Base-by-base conservation (phyloP, 2,329 filamentous ascomycete species). In the Aspergillus fischeri region DNA sequence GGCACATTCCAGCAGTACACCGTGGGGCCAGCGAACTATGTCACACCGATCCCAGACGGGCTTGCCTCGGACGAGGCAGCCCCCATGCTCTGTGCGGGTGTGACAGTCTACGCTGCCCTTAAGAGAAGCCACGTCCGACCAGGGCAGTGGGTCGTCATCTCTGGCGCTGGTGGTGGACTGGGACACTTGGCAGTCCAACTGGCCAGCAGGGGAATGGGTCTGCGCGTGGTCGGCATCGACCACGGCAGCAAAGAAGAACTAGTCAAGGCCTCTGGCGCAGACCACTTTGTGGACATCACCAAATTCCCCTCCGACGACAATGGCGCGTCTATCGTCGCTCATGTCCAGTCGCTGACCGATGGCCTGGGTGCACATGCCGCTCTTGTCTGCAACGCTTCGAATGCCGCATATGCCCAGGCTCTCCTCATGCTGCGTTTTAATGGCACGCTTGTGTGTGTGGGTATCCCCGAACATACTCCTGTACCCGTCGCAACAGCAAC, bases 1-100 rank as follows among this genome's bases (percentile, higher is more conserved):
- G 87, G 87, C 41, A 90, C 86, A n/a, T 90, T 89, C 69, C 87
- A 89, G 68, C 85, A 89, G 73, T 90, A 89, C 66, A 81, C 82
- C 20, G 68, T 87, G 17, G 82, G 80, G 0, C 84, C 85, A 9
- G 86, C 86, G 3, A 81, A 82, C 72, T 89, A 90, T 69, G 86
- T 89, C 2, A 89, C 87, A 0, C 85, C 85, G 1, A 88, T 90
- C 63, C 87, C 87, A 2, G 85, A 87, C 4, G 73, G 70, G 3
- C 72, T 90, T 20, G 71, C 79, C 45, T 85, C 82, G 9, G 85
- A 82, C 52, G 77, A 79, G 25, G 87, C 87, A 0, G 87, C 87
- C 1, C 87, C 86, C 0, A 80, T 89, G 75, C 80, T 88, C 53
- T 89, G 86, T 70, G 86, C 85, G 14, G 87, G 86, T 28, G 80